These are phyloP conservation scores for Neofusicoccum parvum DNA, from an alignment of 2,329 filamentous ascomycete genomes.

Conservation along the genomic window DNA sequence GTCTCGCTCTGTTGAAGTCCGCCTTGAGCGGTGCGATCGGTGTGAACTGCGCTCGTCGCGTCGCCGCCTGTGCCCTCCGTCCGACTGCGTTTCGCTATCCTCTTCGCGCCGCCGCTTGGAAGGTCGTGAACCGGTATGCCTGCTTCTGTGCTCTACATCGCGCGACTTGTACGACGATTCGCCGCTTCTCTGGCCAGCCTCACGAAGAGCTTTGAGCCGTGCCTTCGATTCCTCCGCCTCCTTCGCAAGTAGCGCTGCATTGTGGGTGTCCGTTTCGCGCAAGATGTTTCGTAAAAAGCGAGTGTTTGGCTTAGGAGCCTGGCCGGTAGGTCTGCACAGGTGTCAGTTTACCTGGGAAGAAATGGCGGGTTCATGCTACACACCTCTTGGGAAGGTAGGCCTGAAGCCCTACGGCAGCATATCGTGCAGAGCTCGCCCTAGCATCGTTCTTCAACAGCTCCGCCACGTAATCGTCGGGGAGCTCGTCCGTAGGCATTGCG, in stretches of 20 bases:
- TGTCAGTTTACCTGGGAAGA: not conserved
- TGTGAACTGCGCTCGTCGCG: conserved; percentile 25
- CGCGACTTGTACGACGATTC: not conserved
- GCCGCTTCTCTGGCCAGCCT: conserved; percentile 41
- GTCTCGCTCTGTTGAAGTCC: conserved; percentile 21
- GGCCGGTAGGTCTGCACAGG: conserved; percentile 59
- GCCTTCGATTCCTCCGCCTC: conserved; percentile 78
- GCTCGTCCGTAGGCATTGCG: conserved; percentile 35
- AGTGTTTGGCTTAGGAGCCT: conserved; percentile 85
- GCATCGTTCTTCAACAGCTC: conserved; percentile 80
- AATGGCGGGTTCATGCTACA: conserved; percentile 23
- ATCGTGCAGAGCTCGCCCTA: conserved; percentile 69
- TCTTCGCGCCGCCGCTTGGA: conserved; percentile 23
- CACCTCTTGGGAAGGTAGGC: conserved; percentile 63
- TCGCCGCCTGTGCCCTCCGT: conserved; percentile 27
- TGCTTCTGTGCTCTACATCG: not conserved
- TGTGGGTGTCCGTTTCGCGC: conserved; percentile 84
- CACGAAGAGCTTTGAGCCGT: conserved; percentile 58
- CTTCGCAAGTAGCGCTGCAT: conserved; percentile 80
- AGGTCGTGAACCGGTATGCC: not conserved
- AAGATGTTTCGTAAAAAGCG: conserved; percentile 87
- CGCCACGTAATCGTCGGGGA: conserved; percentile 79
- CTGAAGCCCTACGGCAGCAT: conserved; percentile 73
- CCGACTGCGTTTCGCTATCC: conserved; percentile 25
- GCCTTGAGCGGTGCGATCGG: conserved; percentile 22